Base-by-base conservation (phyloP, 2,329 filamentous ascomycete species). In the Pseudogymnoascus sp. region DNA sequence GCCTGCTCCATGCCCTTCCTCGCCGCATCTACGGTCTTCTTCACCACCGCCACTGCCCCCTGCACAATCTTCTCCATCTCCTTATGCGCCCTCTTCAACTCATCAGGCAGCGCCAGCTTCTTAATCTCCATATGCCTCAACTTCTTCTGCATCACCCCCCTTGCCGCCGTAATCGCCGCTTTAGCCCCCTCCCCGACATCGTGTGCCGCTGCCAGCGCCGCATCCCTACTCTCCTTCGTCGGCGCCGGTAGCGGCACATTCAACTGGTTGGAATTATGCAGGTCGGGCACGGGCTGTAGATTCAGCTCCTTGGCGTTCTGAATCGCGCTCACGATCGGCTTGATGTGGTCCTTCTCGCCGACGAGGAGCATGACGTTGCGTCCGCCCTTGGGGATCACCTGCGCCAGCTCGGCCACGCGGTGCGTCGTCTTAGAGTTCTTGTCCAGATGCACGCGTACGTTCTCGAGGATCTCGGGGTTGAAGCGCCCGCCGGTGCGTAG, bases 371-470 rank as follows among this genome's bases (percentile, higher is more conserved):
- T 79, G 28, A 88, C 70, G 65, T 77, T 77, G 60, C 84, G 72
- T 9, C 84, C 77, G 23, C 79, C 84, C 66, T 85, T 84, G 0
- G 83, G 82, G 37, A 88, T 75, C 13, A 89, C 82, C 68, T 87
- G 85, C 2, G 84, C 85, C 60, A 89, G 67, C 67, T 88, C 84
- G 8, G 79, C 77, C 57, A 89, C 66, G 63, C 74, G 77, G 56
- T 81, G 76, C 1, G 72, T 79, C 61, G 80, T 74, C 61, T 79
- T 82, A 19, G 67, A 69, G 55, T 72, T 74, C 61, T 84, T 82
- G 61, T 74, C 76, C 55, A 85, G 66, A 57, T 79, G 74, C n/a
- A 89, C 84, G 35, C 79, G 77, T 59, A 89, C 66, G 18, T 72
- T 74, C 70, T 88, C 85, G 28, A 89, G 74, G 1, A 79, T 70